Evolutionary conservation across 305 asterid genomes (phyloP).

Genomic region (Withania somnifera): DNA sequence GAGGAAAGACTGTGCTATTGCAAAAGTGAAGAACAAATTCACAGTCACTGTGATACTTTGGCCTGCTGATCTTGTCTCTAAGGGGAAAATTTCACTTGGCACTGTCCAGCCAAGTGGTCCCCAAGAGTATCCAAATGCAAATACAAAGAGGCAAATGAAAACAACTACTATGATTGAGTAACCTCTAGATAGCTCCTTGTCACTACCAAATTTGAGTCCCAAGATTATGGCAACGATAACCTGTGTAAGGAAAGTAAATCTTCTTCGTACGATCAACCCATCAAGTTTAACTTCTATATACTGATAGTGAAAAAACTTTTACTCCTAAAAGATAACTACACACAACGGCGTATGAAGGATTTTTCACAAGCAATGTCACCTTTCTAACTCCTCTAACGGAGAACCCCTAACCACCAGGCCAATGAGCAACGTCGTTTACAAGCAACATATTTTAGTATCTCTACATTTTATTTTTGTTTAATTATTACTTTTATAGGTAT

Average conservation of each 20-base stretch:
- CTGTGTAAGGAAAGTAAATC: constrained; percentile 27
- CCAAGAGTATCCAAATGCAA: constrained; percentile 97
- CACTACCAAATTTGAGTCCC: constrained; percentile 56
- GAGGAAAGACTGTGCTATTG: constrained; percentile 70
- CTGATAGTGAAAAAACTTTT: not conserved
- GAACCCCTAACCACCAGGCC: too few species aligned
- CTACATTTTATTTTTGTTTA: too few species aligned
- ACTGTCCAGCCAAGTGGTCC: constrained; percentile 97
- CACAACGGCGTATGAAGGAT: not conserved
- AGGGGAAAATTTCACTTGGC: constrained; percentile 96
- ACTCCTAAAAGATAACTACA: not conserved
- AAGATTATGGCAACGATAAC: constrained; percentile 54
- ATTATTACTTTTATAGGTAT: too few species aligned
- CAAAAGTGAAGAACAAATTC: constrained; percentile 75
- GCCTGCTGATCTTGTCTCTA: constrained; percentile 89
- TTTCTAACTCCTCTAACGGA: too few species aligned
- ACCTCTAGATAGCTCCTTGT: constrained; percentile 48
- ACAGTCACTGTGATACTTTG: constrained; percentile 94
- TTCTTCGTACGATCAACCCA: not conserved
- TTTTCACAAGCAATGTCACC: too few species aligned
- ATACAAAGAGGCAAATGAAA: constrained; percentile 65
- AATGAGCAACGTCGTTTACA: too few species aligned
- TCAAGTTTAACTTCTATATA: not conserved
- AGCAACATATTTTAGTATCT: too few species aligned
- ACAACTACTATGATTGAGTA: constrained; percentile 56